Base-by-base conservation (phyloP, 2,329 filamentous ascomycete species). In the Fusarium tanahbumbuense region DNA sequence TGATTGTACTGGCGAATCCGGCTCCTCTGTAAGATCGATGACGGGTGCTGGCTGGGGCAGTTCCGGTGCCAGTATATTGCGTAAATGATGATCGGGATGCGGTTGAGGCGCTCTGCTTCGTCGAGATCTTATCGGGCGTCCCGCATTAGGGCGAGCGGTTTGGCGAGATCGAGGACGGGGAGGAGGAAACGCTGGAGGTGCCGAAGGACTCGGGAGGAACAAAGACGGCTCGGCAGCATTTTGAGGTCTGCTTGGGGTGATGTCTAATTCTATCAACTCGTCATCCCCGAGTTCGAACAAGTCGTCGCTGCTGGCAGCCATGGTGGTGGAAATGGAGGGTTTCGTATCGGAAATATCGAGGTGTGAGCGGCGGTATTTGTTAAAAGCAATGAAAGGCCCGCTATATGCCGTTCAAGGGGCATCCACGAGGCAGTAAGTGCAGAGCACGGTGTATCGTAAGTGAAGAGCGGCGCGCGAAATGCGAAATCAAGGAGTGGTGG, bases 1-100 rank as follows among this genome's bases (percentile, higher is more conserved):
- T 69, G 79, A 78, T 48, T 81, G 71, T 10, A 73, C 64, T 8
- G 84, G 83, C 20, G 83, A 85, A 72, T 86, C 84, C 0, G 84
- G 83, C 67, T 86, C 85, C 12, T 79, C 80, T 1, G 85, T 87
- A 49, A 87, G 75, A 60, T 87, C 85, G 45, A 87, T 87, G 16
- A 86, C 76, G 20, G 79, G 69, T 8, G 77, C 54, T 41, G 34
- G 59, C 49, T 69, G 71, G n/a, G 52, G 48, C 45, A 64, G 60
- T 16, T 50, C 32, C 16, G 57, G 54, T 12, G 45, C 49, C 23
- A 54, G 57, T 20, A 42, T 42, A 28, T 44, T 62, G 20, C 65
- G 50, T 44, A 56, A 47, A 47, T 42, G 62, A 28, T 63, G 69
- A 20, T 47, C 22, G 15, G 40, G 22, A 16, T 60, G 56, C 11